Conservation (phyloP, 129 eudicot species). For the Deinandra increscens region DNA sequence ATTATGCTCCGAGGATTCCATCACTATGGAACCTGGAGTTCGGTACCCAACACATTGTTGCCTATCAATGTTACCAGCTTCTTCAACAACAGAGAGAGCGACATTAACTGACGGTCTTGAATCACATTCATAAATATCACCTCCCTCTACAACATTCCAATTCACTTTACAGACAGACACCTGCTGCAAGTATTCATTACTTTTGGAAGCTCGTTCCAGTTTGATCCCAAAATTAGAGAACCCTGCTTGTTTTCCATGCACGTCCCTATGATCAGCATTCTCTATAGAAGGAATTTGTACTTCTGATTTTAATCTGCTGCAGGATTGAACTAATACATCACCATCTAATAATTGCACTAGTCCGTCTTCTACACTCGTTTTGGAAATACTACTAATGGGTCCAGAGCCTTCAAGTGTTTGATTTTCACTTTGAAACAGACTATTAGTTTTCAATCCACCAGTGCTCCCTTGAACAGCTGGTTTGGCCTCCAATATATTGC, state of each 20-base stretch:
- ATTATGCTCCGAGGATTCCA: conserved; percentile 12
- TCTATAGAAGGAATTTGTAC: conserved; percentile 5
- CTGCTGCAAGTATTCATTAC: not conserved
- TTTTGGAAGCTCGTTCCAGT: conserved; percentile 17
- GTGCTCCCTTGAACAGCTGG: conserved; percentile 15
- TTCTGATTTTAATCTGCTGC: conserved; percentile 19
- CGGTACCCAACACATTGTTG: conserved; percentile 1
- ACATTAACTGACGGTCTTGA: not conserved
- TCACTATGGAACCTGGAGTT: conserved; percentile 17
- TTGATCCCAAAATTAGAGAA: conserved; percentile 12
- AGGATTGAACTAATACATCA: conserved; percentile 21
- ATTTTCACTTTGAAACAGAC: conserved; percentile 28
- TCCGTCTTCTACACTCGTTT: conserved; percentile 22
- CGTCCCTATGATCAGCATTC: conserved; percentile 9
- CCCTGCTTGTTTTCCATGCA: conserved; percentile 19
- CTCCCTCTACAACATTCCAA: not conserved
- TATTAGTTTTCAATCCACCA: conserved; percentile 12
- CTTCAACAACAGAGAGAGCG: conserved; percentile 14
- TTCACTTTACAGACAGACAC: not conserved
- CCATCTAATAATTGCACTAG: conserved; percentile 22
- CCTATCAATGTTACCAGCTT: not conserved
- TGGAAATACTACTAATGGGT: conserved; percentile 6
- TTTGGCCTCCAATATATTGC: conserved; percentile 9
- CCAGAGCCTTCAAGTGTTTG: conserved; percentile 14
- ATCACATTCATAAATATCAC: conserved; percentile 26